Evolutionary conservation across 2,329 filamentous ascomycete genomes (phyloP).

Genomic region (Penicillium sp.): DNA sequence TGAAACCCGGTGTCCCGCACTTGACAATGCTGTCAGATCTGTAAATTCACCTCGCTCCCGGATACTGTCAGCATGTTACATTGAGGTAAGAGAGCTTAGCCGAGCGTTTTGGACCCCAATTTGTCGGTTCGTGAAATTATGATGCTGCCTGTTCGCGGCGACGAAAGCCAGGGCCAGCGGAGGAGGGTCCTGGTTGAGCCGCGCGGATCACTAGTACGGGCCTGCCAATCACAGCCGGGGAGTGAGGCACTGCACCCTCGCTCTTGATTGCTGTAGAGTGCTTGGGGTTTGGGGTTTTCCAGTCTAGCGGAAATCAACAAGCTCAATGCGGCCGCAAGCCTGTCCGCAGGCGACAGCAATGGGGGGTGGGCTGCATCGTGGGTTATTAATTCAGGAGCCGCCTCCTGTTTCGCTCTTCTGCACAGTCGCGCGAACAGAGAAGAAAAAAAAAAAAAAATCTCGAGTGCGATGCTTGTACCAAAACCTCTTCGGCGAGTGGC

Average conservation of each 20-base stretch:
- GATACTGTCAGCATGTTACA: background rate
- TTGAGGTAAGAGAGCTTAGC: background rate
- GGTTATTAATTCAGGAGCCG: background rate
- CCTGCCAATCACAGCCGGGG: background rate
- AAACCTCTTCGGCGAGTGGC: background rate
- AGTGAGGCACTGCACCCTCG: background rate
- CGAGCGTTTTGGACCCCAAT: background rate
- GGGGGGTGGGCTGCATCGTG: no score
- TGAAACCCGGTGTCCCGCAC: background rate
- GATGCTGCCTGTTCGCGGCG: background rate
- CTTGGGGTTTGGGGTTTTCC: no score
- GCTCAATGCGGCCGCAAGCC: background rate
- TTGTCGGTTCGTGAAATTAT: background rate
- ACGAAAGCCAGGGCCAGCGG: background rate
- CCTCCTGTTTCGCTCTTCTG: background rate
- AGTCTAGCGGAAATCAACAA: background rate
- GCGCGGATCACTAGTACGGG: background rate
- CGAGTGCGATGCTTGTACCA: background rate
- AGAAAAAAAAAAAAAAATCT: background rate
- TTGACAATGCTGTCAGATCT: background rate
- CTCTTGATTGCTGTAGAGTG: background rate
- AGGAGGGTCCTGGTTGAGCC: background rate
- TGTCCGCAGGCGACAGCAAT: background rate
- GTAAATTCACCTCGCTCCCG: background rate
- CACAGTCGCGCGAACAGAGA: background rate